Evolutionary conservation across 2,329 filamentous ascomycete species (phyloP).

Genomic region (Neonectria neomacrospora): DNA sequence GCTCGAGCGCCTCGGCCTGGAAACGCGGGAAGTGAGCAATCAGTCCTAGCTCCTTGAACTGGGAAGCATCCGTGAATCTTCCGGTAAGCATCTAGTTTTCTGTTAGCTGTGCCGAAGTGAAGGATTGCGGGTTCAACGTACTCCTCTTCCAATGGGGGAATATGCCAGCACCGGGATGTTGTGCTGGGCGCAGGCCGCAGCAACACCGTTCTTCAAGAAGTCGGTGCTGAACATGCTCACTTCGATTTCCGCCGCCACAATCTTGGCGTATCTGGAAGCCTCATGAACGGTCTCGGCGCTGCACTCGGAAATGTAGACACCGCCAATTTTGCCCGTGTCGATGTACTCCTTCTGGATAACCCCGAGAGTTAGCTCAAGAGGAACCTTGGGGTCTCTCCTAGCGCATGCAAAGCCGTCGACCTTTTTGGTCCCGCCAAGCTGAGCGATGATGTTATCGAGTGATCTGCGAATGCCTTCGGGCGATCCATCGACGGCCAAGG

Average conservation of each 20-base stretch:
- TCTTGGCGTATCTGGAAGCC: slow-evolving; percentile 56
- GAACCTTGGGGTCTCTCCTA: slow-evolving; percentile 63
- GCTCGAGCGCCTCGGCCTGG: slow-evolving; percentile 68
- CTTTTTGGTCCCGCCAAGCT: slow-evolving; percentile 65
- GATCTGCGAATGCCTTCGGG: slow-evolving; percentile 65
- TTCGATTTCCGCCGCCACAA: slow-evolving; percentile 65
- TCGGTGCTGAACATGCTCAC: slow-evolving; percentile 62
- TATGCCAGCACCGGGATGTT: slow-evolving; percentile 78
- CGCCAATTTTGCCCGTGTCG: slow-evolving; percentile 62
- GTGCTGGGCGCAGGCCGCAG: slow-evolving; percentile 68
- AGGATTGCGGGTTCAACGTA: slow-evolving; percentile 41
- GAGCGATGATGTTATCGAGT: slow-evolving; percentile 65
- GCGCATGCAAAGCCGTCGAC: slow-evolving; percentile 71
- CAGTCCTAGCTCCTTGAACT: slow-evolving; percentile 39
- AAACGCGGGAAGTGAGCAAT: slow-evolving; percentile 65
- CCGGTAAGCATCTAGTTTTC: slow-evolving; percentile 45
- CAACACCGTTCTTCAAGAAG: slow-evolving; percentile 62
- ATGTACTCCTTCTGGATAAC: slow-evolving; percentile 60
- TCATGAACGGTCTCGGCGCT: slow-evolving; percentile 60
- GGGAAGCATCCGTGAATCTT: slow-evolving; percentile 38
- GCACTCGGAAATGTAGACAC: slow-evolving; percentile 64
- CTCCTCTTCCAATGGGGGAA: slow-evolving; percentile 72
- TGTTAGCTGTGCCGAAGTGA: slow-evolving; percentile 22
- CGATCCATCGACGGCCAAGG: slow-evolving; percentile 59
- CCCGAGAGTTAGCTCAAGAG: slow-evolving; percentile 57